Evolutionary conservation across 78 protist species (phyloP).

Genomic region (Dictyostelium purpureum): DNA sequence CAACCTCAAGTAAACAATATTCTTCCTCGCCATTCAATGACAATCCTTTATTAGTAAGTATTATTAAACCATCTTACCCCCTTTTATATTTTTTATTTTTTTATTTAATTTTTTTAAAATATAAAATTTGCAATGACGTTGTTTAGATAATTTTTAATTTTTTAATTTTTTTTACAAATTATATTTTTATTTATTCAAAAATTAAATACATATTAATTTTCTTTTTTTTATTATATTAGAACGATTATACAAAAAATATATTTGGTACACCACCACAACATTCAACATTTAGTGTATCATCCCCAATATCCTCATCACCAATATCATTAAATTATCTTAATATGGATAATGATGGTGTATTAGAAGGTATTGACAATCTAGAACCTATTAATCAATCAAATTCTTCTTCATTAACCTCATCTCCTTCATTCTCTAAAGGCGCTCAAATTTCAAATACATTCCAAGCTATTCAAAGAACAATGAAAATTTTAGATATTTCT

Average conservation of each 20-base stretch:
- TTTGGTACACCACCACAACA: neutral
- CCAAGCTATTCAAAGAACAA: neutral
- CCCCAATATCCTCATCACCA: slow-evolving; percentile 20
- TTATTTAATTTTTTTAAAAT: neutral
- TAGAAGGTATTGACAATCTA: neutral
- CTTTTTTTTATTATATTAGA: neutral
- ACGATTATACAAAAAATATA: neutral
- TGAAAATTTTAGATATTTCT: slow-evolving; percentile 23
- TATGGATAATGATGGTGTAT: neutral
- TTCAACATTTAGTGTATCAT: neutral
- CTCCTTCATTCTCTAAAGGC: neutral
- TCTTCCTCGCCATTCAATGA: neutral
- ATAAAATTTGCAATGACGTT: neutral
- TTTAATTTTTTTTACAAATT: neutral
- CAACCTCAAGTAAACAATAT: neutral
- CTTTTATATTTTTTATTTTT: neutral
- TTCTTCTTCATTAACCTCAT: neutral
- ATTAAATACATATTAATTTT: neutral
- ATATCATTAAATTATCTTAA: neutral
- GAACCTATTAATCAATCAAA: neutral
- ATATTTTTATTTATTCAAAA: neutral
- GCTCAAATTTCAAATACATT: neutral
- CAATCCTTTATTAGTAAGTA: neutral
- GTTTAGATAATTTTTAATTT: neutral
- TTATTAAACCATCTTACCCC: neutral